Percentiles rank a stretch among this genome's conserved stretches.
Evolutionary conservation across 768 basidiomycete genomes (phyloP).

Genomic region (Russula brevipes): DNA sequence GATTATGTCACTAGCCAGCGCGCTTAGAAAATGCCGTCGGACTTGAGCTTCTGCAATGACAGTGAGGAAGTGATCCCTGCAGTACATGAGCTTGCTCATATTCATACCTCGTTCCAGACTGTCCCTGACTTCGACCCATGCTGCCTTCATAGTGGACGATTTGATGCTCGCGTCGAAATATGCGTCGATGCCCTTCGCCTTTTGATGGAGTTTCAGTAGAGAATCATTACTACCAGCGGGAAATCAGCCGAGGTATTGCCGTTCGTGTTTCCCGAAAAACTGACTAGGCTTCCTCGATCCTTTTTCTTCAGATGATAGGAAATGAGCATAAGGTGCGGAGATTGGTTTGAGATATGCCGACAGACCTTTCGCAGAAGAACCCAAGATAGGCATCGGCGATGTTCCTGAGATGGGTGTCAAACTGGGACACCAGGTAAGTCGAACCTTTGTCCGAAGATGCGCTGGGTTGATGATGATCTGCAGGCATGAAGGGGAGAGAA

Average conservation of each 20-base stretch:
- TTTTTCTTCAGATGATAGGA: slow-evolving; percentile 45
- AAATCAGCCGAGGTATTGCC: neutral
- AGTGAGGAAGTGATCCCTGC: neutral
- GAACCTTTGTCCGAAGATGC: too few species aligned
- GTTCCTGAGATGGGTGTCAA: slow-evolving; percentile 65
- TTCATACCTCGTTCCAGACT: slow-evolving; percentile 70
- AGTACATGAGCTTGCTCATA: neutral
- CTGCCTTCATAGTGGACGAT: slow-evolving; percentile 56
- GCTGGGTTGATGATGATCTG: too few species aligned
- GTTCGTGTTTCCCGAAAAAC: slow-evolving; percentile 29
- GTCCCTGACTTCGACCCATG: slow-evolving; percentile 82
- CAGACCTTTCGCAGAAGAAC: slow-evolving; percentile 84
- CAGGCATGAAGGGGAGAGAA: too few species aligned
- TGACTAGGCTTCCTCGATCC: slow-evolving; percentile 83
- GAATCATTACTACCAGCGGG: slow-evolving; percentile 55
- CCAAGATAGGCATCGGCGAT: slow-evolving; percentile 71
- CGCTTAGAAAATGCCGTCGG: slow-evolving; percentile 69
- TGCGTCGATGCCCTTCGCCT: slow-evolving; percentile 62
- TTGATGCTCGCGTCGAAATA: slow-evolving; percentile 69
- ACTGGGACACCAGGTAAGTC: slow-evolving; percentile 33
- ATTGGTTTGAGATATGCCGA: slow-evolving; percentile 20
- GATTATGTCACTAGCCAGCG: slow-evolving; percentile 67
- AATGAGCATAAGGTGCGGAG: slow-evolving; percentile 2
- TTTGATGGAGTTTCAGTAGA: slow-evolving; percentile 65
- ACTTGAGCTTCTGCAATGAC: slow-evolving; percentile 64